Percentiles rank a stretch among this genome's conserved stretches.
phyloP scores from a whole-genome alignment of 441 rosid species.

The Raphanus hybrid region DNA sequence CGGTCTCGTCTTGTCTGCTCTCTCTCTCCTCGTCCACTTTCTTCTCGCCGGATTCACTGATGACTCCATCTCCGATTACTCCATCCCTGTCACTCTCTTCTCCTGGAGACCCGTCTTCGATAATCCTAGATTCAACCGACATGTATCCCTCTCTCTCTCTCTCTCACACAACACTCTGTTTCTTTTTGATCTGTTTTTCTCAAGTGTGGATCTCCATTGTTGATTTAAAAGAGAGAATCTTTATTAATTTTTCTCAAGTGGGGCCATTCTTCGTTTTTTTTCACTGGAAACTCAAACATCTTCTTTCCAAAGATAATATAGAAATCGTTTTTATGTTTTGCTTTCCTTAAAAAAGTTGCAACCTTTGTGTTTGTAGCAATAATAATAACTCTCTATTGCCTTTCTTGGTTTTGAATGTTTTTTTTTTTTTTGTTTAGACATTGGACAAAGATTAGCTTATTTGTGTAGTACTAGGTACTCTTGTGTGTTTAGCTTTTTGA shows the following conservation, averaged over 20 bases:
- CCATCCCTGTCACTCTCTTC: conserved; percentile 83
- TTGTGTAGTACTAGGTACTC: neutral
- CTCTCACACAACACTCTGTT: neutral
- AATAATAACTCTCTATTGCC: conserved; percentile 12
- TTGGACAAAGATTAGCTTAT: neutral
- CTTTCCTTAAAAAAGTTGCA: conserved; percentile 31
- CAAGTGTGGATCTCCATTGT: conserved; percentile 32
- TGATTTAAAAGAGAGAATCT: neutral
- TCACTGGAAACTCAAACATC: neutral
- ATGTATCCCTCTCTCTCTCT: conserved; percentile 27
- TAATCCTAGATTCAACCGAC: conserved; percentile 52
- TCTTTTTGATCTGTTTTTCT: neutral
- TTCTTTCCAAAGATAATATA: conserved; percentile 12
- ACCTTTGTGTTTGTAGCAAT: conserved; percentile 4
- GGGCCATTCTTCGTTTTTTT: conserved; percentile 38
- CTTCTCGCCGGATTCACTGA: conserved; percentile 87
- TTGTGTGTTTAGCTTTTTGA: neutral
- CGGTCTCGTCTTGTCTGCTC: conserved; percentile 75
- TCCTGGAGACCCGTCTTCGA: conserved; percentile 98
- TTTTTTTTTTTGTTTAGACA: neutral
- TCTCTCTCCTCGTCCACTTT: conserved; percentile 82
- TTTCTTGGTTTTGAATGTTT: neutral
- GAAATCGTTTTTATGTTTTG: neutral
- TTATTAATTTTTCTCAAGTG: conserved; percentile 25
- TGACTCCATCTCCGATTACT: conserved; percentile 68